These are phyloP conservation scores for Colletotrichum coccodes DNA, from an alignment of 2,329 filamentous ascomycete genomes.

Conservation along the genomic window DNA sequence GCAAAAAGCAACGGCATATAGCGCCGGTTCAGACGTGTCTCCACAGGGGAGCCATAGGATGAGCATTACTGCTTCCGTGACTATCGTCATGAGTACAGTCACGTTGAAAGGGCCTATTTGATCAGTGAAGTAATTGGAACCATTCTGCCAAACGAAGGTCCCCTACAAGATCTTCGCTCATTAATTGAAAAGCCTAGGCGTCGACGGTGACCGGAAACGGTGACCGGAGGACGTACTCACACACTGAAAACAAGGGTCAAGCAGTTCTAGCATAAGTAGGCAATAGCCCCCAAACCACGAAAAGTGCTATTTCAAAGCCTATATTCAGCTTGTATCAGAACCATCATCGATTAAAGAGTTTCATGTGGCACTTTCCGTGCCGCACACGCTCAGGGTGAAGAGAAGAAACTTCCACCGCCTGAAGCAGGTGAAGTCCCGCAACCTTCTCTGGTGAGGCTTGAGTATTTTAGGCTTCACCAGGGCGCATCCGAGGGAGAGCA, in stretches of 20 bases:
- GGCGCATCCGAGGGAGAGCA: constrained; percentile 35
- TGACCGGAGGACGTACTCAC: constrained; percentile 35
- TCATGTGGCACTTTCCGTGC: constrained; percentile 30
- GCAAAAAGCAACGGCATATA: constrained; percentile 39
- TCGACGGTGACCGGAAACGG: neutral
- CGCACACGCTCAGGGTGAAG: constrained; percentile 39
- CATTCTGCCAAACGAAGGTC: constrained; percentile 40
- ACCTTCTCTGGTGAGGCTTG: constrained; percentile 10
- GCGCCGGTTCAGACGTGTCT: constrained; percentile 28
- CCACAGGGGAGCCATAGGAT: constrained; percentile 41
- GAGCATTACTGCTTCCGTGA: constrained; percentile 37
- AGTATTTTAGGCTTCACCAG: constrained; percentile 34
- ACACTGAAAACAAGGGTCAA: constrained; percentile 44
- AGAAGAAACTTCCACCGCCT: constrained; percentile 39
- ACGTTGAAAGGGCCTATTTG: constrained; percentile 39
- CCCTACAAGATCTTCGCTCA: constrained; percentile 29
- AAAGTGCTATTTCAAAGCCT: constrained; percentile 45
- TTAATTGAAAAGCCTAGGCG: neutral
- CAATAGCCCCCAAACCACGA: constrained; percentile 43
- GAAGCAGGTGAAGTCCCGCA: constrained; percentile 31
- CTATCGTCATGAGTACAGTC: constrained; percentile 37
- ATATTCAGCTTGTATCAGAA: constrained; percentile 2
- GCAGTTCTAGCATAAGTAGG: constrained; percentile 40
- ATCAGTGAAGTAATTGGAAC: constrained; percentile 36
- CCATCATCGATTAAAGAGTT: neutral